Conservation (phyloP, 2,329 filamentous ascomycete species). For the Pestalotiopsis fici region DNA sequence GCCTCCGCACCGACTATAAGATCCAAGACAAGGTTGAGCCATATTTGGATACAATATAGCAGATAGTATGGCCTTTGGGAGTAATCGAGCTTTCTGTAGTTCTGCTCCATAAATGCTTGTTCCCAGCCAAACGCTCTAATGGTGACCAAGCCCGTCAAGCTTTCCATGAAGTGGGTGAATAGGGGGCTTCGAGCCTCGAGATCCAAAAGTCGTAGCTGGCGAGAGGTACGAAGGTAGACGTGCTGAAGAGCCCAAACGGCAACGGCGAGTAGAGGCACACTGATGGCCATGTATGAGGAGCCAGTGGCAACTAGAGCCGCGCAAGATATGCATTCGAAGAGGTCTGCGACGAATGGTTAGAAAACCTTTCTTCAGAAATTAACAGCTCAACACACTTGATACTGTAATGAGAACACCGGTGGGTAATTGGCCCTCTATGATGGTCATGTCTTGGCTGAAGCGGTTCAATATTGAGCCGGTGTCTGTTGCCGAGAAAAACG, state of each 20-base stretch:
- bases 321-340: conserved; percentile 1
- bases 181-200: conserved; percentile 41
- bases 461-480: conserved; percentile 35
- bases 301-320: conserved; percentile 6
- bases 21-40: conserved; percentile 34
- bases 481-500: conserved; percentile 35
- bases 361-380: neutral
- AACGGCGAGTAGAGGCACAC: conserved; percentile 13
- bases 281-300: conserved; percentile 2
- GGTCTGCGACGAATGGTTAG: neutral
- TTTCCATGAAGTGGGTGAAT: conserved; percentile 47
- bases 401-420: neutral
- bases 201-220: conserved; percentile 46
- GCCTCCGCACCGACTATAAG: neutral
- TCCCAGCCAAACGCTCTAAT: conserved; percentile 49
- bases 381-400: neutral
- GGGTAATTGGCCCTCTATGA: conserved; percentile 32
- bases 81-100: conserved; percentile 29
- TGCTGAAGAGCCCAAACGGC: conserved; percentile 41
- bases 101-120: conserved; percentile 29
- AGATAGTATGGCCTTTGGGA: conserved; percentile 35
- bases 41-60: conserved; percentile 30
- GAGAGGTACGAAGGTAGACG: conserved; percentile 44
- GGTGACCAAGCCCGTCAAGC: conserved; percentile 41
- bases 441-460: conserved; percentile 40